Percentiles rank a stretch among this genome's conserved stretches.
Evolutionary conservation across 2,329 filamentous ascomycete genomes (phyloP).

Genomic region (Sclerotinia trifoliorum): DNA sequence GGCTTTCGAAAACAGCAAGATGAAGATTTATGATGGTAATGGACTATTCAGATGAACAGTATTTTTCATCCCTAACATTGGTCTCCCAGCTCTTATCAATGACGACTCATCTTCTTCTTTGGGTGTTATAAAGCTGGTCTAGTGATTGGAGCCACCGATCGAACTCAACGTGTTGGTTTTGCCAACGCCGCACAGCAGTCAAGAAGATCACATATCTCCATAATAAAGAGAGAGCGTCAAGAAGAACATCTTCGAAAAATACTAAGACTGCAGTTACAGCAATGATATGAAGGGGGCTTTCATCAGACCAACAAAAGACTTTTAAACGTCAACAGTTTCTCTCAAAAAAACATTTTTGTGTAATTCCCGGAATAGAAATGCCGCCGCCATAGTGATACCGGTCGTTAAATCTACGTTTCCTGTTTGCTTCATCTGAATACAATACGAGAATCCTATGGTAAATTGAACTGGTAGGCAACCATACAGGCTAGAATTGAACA

Average conservation of each 20-base stretch:
- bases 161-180: background rate
- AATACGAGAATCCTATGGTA: too few relatives aligned
- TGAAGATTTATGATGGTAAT: background rate
- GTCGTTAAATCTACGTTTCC: background rate
- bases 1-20: background rate
- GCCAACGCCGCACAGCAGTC: background rate
- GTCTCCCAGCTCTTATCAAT: background rate
- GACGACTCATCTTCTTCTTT: background rate
- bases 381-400: accelerated
- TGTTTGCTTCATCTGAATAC: background rate
- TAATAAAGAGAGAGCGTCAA: background rate
- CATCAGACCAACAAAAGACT: background rate
- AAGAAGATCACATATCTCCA: background rate
- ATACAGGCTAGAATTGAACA: background rate
- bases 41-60: too few relatives aligned
- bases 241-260: background rate
- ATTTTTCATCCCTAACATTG: background rate
- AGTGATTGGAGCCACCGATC: background rate
- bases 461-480: too few relatives aligned
- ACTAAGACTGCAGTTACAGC: background rate
- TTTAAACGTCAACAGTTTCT: background rate
- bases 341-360: background rate
- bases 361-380: background rate
- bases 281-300: background rate
- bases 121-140: background rate